Percentiles rank a stretch among this genome's conserved stretches.
Evolutionary conservation across 2,329 filamentous ascomycete species (phyloP).

Genomic region (Epichloe gansuensis): DNA sequence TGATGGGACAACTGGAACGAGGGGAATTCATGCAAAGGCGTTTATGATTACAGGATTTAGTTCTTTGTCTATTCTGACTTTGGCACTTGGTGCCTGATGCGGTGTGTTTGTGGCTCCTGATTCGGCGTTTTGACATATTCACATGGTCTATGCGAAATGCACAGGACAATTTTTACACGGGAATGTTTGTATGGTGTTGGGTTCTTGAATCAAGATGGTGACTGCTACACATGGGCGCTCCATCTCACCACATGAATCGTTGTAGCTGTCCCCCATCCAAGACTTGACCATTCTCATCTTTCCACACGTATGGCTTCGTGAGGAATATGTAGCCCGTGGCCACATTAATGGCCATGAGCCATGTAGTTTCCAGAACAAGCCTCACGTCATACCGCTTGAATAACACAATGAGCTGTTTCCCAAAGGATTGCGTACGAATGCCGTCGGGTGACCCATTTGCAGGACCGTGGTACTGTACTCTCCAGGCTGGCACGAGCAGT

Average conservation of each 20-base stretch:
- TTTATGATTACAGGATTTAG: background rate
- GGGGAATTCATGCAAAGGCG: slow-evolving; percentile 1
- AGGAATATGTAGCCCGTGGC: slow-evolving; percentile 62
- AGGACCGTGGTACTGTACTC: slow-evolving; percentile 11
- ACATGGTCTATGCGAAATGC: background rate
- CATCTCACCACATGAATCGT: slow-evolving; percentile 68
- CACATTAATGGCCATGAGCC: slow-evolving; percentile 54
- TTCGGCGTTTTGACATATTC: background rate
- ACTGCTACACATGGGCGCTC: no score
- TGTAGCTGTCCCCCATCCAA: slow-evolving; percentile 48
- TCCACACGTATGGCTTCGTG: slow-evolving; percentile 54
- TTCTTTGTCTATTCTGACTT: background rate
- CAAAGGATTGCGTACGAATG: background rate
- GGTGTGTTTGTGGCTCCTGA: background rate
- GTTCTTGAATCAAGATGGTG: background rate
- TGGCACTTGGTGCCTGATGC: background rate
- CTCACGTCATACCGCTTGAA: slow-evolving; percentile 29
- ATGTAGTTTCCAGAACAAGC: slow-evolving; percentile 48
- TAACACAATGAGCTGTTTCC: slow-evolving; percentile 1
- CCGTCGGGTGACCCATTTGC: background rate
- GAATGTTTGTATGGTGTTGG: background rate
- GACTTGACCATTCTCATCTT: slow-evolving; percentile 33
- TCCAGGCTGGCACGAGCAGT: slow-evolving; percentile 53
- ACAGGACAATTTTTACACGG: background rate
- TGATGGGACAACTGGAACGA: background rate